Evolutionary conservation across 192 early-diverging fungal genomes (phyloP), one percentile per base, ranked within the genome.

Genomic region (Coemansia sp.): DNA sequence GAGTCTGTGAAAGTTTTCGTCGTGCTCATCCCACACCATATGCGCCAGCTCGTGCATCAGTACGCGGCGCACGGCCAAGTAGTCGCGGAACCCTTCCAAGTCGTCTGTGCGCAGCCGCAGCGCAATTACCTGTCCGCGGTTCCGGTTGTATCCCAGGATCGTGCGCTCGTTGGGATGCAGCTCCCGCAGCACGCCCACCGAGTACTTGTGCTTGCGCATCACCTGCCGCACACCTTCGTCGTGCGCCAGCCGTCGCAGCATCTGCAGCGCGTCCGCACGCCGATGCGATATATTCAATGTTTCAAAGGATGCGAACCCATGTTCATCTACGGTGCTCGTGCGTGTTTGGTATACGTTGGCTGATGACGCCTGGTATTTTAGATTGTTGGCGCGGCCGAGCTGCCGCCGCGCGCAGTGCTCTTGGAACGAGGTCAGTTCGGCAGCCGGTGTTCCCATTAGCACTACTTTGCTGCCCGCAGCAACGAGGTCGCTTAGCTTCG

Each of bases 41-140:
- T 80, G 77, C 12, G 77, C 77, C 33, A 80, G 67, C 71, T 80
- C 77, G 29, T 80, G 77, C 70, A 72, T 73, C 45, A 80, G 57
- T 45, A 80, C 77, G 25, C 51, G 44, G 47, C 69, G 70, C 9
- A 80, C 48, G 2, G 12, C 46, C 22, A 27, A 16, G 31, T 69
- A 80, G 54, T 58, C 65, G 18, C 77, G 45, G 58, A 80, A 80
- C 8, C 70, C 70, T 4, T 66, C 70, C 35, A 80, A 47, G 29
- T 65, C 63, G 35, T 72, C 70, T 3, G 69, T 66, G 32, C 70
- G 69, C 56, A 80, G 56, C 16, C 70, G 42, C 56, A 73, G 53
- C 24, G 76, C 76, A 56, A 79, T 73, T 0, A 69, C 70, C 19
- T 66, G 21, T 29, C 76, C 76, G 31, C 76, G 69, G 62, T 73